Percentiles rank a stretch among this genome's conserved stretches.
phyloP scores from a whole-genome alignment of 2,329 filamentous ascomycete genomes.

The Didymella pinodella region DNA sequence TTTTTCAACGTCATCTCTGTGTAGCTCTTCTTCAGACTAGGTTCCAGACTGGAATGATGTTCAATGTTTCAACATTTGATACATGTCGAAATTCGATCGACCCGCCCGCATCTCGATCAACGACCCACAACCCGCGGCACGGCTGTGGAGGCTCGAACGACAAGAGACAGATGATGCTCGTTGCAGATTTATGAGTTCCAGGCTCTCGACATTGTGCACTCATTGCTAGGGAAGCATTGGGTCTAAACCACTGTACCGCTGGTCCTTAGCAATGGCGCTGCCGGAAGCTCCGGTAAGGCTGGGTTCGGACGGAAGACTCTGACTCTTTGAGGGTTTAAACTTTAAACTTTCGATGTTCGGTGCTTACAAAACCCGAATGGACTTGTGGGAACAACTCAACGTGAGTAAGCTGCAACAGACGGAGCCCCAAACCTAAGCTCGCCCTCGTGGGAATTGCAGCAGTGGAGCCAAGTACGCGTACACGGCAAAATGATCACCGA shows the following conservation, averaged over 20 bases:
- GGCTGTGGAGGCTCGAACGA: constrained; percentile 13
- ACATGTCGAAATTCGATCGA: constrained; percentile 10
- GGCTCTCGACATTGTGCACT: constrained; percentile 1
- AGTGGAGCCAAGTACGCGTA: constrained; percentile 5
- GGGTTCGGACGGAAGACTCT: constrained; percentile 8
- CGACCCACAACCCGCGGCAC: constrained; percentile 12
- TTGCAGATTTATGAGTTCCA: constrained; percentile 19
- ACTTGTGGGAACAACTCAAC: constrained; percentile 3
- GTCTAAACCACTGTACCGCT: constrained; percentile 12
- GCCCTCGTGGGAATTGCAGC: not conserved
- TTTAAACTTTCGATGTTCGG: not conserved
- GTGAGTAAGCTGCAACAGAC: not conserved
- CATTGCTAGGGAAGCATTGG: constrained; percentile 5
- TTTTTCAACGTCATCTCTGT: not conserved
- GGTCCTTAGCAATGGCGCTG: constrained; percentile 7
- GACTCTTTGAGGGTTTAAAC: not conserved
- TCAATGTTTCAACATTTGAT: constrained; percentile 6
- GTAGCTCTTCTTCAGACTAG: not conserved
- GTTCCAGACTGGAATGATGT: constrained; percentile 5
- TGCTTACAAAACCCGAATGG: constrained; percentile 2
- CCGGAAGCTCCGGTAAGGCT: constrained; percentile 14
- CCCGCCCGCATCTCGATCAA: constrained; percentile 18
- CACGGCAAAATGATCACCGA: not conserved
- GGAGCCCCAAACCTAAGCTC: not conserved
- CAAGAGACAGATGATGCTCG: constrained; percentile 10